Evolutionary conservation across 148 eudicot species (phyloP).

Genomic region (Chenopodium suecicum): DNA sequence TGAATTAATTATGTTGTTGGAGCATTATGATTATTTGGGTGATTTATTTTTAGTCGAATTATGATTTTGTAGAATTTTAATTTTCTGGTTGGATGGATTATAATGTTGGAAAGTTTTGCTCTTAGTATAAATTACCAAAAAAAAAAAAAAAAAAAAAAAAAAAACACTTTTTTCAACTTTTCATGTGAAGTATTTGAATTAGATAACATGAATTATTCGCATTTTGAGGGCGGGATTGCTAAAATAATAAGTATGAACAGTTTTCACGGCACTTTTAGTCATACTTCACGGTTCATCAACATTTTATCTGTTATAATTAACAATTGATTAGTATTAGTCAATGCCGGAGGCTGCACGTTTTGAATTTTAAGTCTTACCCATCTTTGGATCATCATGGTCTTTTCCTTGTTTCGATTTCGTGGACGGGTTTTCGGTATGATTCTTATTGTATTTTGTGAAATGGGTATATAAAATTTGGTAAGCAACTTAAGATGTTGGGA

Average conservation of each 20-base stretch:
- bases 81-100: too few relatives aligned
- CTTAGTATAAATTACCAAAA: not conserved
- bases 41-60: not conserved
- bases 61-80: too few relatives aligned
- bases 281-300: constrained; percentile 6
- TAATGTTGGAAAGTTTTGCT: not conserved
- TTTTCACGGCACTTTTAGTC: constrained; percentile 9
- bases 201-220: not conserved
- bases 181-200: constrained; percentile 4
- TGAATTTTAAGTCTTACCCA: not conserved
- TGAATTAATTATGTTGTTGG: too few relatives aligned
- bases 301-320: not conserved
- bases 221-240: constrained; percentile 15
- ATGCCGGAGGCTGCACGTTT: constrained; percentile 5
- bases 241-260: constrained; percentile 1
- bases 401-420: not conserved
- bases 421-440: not conserved
- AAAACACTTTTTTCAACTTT: not conserved
- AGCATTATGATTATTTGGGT: not conserved
- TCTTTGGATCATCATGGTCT: not conserved
- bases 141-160: not conserved
- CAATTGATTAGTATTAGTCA: not conserved
- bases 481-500: not conserved
- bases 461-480: not conserved
- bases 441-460: not conserved